These are phyloP conservation scores for Aspergillus sp. DNA, from an alignment of 2,329 filamentous ascomycete genomes.

Conservation along the genomic window DNA sequence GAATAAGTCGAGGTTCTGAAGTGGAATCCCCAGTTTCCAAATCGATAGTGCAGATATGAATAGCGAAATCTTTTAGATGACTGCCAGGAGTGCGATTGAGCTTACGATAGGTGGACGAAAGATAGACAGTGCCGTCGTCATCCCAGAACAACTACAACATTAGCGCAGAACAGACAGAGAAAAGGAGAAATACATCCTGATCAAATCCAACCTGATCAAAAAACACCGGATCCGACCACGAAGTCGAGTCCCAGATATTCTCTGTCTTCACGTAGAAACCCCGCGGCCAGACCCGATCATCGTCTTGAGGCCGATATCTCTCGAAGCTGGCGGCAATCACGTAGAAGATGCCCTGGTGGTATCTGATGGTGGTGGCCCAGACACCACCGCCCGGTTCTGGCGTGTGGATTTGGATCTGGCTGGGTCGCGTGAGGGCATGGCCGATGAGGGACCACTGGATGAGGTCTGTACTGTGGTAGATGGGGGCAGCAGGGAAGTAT, in stretches of 20 bases:
- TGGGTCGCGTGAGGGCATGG: conserved; percentile 28
- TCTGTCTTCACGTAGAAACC: conserved; percentile 53
- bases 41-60: conserved; percentile 33
- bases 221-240: conserved; percentile 52
- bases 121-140: conserved; percentile 46
- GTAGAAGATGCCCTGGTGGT: conserved; percentile 43
- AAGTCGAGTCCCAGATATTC: conserved; percentile 48
- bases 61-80: conserved; percentile 48
- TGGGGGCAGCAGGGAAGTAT: conserved; percentile 57
- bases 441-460: conserved; percentile 36
- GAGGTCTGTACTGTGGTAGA: conserved; percentile 52
- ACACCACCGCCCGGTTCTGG: conserved; percentile 31
- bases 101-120: conserved; percentile 39
- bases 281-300: conserved; percentile 48
- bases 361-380: conserved; percentile 48
- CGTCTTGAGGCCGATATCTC: conserved; percentile 31
- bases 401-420: conserved; percentile 31
- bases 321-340: conserved; percentile 44
- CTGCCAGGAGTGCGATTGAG: conserved; percentile 32
- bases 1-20: conserved; percentile 31
- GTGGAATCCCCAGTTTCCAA: conserved; percentile 27
- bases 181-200: conserved; percentile 41
- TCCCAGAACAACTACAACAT: conserved; percentile 48
- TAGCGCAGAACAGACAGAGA: not conserved
- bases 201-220: conserved; percentile 53